These are phyloP conservation scores for Dryas integrifolia DNA, from an alignment of 331 rosid genomes.

Conservation along the genomic window DNA sequence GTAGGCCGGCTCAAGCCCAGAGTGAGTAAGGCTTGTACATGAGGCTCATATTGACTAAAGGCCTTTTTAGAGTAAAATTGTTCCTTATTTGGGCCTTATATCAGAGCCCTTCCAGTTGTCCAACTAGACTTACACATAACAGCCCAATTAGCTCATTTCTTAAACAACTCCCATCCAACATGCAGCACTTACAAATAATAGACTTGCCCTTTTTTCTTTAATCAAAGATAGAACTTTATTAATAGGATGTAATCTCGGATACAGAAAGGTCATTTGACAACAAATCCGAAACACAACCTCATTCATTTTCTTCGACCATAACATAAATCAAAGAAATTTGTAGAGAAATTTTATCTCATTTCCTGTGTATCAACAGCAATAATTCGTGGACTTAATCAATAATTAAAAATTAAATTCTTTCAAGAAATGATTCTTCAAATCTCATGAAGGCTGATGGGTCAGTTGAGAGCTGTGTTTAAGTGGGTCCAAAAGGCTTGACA, in stretches of 20 bases:
- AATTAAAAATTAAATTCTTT: background rate
- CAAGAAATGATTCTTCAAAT: background rate
- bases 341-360: too few species aligned
- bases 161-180: too few species aligned
- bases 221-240: too few species aligned
- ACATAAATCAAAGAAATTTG: too few species aligned
- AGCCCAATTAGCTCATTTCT: background rate
- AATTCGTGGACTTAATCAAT: background rate
- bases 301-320: background rate
- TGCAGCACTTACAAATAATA: background rate
- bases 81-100: background rate
- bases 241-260: too few species aligned
- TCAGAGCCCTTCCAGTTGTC: background rate
- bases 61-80: too few species aligned
- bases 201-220: background rate
- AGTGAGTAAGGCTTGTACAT: too few species aligned
- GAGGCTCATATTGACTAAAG: too few species aligned
- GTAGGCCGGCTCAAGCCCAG: too few species aligned
- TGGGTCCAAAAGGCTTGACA: slow-evolving; percentile 2
- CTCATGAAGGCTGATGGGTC: background rate
- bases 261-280: too few species aligned
- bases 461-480: background rate
- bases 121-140: background rate
- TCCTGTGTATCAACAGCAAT: too few species aligned
- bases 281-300: background rate